A percentile compares a stretch with the other conserved stretches of the same genome.
These are phyloP conservation scores for Syncephalastrum racemosum DNA, from an alignment of 371 early-diverging fungal genomes.

Conservation along the genomic window DNA sequence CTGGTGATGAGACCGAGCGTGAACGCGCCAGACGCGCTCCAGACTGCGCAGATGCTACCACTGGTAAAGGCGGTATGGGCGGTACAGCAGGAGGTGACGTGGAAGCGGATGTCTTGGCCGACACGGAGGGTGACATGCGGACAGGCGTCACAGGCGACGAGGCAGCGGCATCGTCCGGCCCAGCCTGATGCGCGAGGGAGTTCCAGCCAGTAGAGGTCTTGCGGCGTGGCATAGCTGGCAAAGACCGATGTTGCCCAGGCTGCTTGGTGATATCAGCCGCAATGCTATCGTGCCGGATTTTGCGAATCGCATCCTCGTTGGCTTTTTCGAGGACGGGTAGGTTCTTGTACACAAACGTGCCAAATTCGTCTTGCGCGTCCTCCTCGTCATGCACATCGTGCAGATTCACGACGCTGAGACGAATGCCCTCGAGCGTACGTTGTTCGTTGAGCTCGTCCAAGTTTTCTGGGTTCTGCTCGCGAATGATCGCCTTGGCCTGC, in stretches of 20 bases:
- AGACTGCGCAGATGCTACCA: background rate
- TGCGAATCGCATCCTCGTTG: conserved; percentile 78
- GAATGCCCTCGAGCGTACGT: background rate
- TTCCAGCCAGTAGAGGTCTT: too few relatives aligned
- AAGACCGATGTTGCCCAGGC: conserved; percentile 7
- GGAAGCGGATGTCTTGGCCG: conserved; percentile 1
- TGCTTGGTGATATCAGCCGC: conserved; percentile 18
- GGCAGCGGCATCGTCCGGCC: background rate
- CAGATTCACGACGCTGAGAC: background rate
- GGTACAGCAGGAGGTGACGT: too few relatives aligned
- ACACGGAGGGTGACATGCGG: conserved; percentile 5
- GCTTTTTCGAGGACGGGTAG: conserved; percentile 85
- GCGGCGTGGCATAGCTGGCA: conserved; percentile 13
- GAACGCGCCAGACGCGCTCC: conserved; percentile 1
- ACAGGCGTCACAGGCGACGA: background rate
- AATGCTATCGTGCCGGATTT: conserved; percentile 55
- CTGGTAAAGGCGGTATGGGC: too few relatives aligned
- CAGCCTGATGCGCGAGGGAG: too few relatives aligned
- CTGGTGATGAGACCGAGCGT: conserved; percentile 13
- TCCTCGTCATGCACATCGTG: background rate
- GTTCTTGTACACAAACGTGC: conserved; percentile 92
- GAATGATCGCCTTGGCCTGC: conserved; percentile 40
- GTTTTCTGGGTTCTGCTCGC: conserved; percentile 42
- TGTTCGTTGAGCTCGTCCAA: conserved; percentile 9
- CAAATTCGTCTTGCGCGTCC: conserved; percentile 70